Evolutionary conservation across 345 rosid species (phyloP), one percentile per base, ranked within the genome.

Genomic region (Acer campestre): DNA sequence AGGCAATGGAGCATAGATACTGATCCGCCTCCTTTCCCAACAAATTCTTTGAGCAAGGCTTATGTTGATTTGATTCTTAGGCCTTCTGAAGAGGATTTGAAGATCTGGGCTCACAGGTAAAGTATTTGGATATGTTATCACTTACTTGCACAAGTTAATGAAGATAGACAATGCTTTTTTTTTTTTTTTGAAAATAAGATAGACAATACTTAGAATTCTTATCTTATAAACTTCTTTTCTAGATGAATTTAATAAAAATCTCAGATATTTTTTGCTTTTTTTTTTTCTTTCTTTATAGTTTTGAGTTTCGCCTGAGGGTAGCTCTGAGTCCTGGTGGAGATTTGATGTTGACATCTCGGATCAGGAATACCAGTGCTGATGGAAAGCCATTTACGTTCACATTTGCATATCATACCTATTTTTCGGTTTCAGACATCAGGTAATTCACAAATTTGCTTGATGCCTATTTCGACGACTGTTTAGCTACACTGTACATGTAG

Each of bases 361-460:
- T 95, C 72, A 89, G 98, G 78, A 92, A 94, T 81, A 92, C 90
- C 61, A 91, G 82, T 76, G 63, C 91, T 81, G 97, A 95, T 86
- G 94, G 94, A 73, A 95, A 91, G 84, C 93, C 92, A 10, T 93
- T 95, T 81, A 62, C 98, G 1, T 95, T 93, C 87, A 92, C 99
- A 51, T 95, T 93, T 84, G 97, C 99, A 22, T 95, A 95, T 83
- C 98, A 95, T 82, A 92, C 97, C 72, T 95, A 95, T 83, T 92
- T 95, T 82, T 88, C 91, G 73, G 96, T 95, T 76, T 93, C 99
- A n/a, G 98, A 95, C 80, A 90, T 93, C 89, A 93, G 96, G 99
- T 95, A 79, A 74, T 49, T 48, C 59, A 64, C n/a, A 6, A 71
- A 58, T 42, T 79, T 42, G 18, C 11, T 77, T 75, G 62, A 58